These are phyloP conservation scores for Blakeslea trispora DNA, from an alignment of 371 early-diverging fungal genomes.

Conservation along the genomic window DNA sequence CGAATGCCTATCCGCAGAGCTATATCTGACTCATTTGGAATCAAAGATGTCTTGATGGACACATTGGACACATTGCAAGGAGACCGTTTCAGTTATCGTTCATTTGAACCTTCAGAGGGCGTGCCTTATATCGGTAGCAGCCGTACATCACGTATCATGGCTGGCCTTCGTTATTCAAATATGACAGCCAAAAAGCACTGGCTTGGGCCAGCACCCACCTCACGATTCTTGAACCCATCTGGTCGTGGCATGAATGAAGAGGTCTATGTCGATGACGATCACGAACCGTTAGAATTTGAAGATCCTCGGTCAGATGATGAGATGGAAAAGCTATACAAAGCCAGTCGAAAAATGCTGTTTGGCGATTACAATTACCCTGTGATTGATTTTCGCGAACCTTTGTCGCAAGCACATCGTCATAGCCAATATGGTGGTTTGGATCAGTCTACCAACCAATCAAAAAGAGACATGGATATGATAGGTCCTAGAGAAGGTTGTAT, in stretches of 20 bases:
- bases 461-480: background rate
- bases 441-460: conserved; percentile 4
- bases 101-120: conserved; percentile 80
- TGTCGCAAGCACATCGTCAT: conserved; percentile 31
- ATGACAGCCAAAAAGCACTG: conserved; percentile 80
- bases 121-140: conserved; percentile 61
- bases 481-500: conserved; percentile 46
- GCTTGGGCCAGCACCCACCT: conserved; percentile 58
- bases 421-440: conserved; percentile 8
- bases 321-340: conserved; percentile 43
- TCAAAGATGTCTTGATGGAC: conserved; percentile 84
- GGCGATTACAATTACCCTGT: conserved; percentile 62
- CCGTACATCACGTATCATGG: conserved; percentile 68
- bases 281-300: conserved; percentile 41
- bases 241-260: conserved; percentile 46
- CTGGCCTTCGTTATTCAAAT: conserved; percentile 76
- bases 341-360: conserved; percentile 47
- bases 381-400: conserved; percentile 48
- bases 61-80: conserved; percentile 78
- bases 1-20: conserved; percentile 81
- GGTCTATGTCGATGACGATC: conserved; percentile 15
- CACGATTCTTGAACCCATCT: conserved; percentile 31
- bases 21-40: conserved; percentile 78
- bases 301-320: conserved; percentile 43
- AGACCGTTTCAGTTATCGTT: conserved; percentile 73